A percentile compares a stretch with the other conserved stretches of the same genome.
Evolutionary conservation across 2,329 filamentous ascomycete species (phyloP).

Genomic region (Cylindrodendrum hubeiense): DNA sequence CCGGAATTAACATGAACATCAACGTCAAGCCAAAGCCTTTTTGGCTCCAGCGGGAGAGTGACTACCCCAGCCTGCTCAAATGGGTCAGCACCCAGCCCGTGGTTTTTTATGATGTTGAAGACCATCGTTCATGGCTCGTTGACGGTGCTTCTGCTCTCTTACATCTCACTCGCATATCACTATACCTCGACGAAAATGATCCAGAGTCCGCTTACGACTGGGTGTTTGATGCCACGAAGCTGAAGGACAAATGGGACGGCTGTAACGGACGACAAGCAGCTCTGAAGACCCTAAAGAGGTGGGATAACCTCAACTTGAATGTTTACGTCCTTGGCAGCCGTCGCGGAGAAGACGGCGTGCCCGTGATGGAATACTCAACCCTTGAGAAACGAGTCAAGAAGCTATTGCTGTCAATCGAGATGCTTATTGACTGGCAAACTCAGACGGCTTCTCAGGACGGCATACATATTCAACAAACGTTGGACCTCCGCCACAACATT

Average conservation of each 20-base stretch:
- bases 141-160: slow-evolving; percentile 31
- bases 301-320: slow-evolving; percentile 11
- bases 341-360: neutral
- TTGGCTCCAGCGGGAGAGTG: slow-evolving; percentile 23
- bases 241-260: slow-evolving; percentile 10
- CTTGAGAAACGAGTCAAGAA: slow-evolving; percentile 1
- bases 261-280: slow-evolving; percentile 12
- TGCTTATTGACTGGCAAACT: slow-evolving; percentile 12
- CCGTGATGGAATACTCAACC: neutral
- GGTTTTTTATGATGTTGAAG: slow-evolving; percentile 16
- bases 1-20: slow-evolving; percentile 11
- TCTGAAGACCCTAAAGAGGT: slow-evolving; percentile 14
- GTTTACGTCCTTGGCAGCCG: slow-evolving; percentile 9
- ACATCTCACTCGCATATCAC: slow-evolving; percentile 27
- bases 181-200: slow-evolving; percentile 11
- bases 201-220: slow-evolving; percentile 27
- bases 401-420: slow-evolving; percentile 14
- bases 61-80: slow-evolving; percentile 26
- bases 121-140: slow-evolving; percentile 21
- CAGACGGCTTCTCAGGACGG: slow-evolving; percentile 11
- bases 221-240: slow-evolving; percentile 13
- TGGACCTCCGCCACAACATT: slow-evolving; percentile 16
- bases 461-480: slow-evolving; percentile 3
- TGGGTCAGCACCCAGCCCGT: slow-evolving; percentile 20
- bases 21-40: slow-evolving; percentile 23